These are phyloP conservation scores for Saccharomycopsis guyanensis DNA, from an alignment of 805 yeast genomes.

Conservation along the genomic window DNA sequence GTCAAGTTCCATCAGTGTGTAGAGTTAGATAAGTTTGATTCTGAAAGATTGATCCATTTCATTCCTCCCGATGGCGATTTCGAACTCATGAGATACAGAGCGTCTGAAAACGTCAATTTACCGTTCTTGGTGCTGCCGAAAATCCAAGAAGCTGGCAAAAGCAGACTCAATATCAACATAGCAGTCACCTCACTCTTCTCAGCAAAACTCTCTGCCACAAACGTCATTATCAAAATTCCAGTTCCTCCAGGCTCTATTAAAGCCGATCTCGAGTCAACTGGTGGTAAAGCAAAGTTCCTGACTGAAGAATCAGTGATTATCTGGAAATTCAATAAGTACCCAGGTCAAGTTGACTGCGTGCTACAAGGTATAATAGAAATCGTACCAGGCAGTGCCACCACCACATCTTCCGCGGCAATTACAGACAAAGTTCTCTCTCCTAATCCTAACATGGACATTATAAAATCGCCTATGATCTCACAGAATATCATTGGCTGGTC, in stretches of 20 bases:
- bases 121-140: constrained; percentile 66
- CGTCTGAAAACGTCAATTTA: constrained; percentile 48
- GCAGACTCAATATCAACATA: constrained; percentile 48
- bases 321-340: constrained; percentile 66
- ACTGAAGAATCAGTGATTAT: constrained; percentile 55
- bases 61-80: constrained; percentile 86
- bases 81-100: constrained; percentile 71
- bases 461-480: neutral
- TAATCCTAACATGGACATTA: neutral
- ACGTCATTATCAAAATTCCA: constrained; percentile 59
- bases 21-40: constrained; percentile 58
- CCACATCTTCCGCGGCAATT: constrained; percentile 12
- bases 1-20: constrained; percentile 87
- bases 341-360: constrained; percentile 58
- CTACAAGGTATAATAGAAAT: constrained; percentile 45
- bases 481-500: constrained; percentile 37
- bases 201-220: constrained; percentile 49
- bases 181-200: constrained; percentile 56
- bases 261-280: constrained; percentile 37
- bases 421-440: neutral
- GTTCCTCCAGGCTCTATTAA: constrained; percentile 56
- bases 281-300: constrained; percentile 62
- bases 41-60: constrained; percentile 57
- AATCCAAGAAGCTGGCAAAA: constrained; percentile 39
- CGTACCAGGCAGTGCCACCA: constrained; percentile 28